Base-by-base conservation (phyloP, 2,329 filamentous ascomycete species). In the Elsinoe australis region DNA sequence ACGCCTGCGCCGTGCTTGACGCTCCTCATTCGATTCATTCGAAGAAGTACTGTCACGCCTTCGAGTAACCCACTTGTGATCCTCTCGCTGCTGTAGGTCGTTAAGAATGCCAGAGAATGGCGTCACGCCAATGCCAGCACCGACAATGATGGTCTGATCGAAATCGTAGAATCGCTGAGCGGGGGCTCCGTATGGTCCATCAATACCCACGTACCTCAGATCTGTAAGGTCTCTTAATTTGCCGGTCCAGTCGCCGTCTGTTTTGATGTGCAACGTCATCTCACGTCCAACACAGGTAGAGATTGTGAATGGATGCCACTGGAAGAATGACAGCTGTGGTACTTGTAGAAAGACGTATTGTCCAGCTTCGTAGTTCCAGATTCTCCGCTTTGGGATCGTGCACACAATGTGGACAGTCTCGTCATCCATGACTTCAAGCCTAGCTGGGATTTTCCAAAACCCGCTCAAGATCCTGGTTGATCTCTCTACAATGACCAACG, bases 291-390 rank as follows among this genome's bases (percentile, higher is more conserved):
- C 66, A 53, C 75, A 79, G 2, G 71, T 71, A 0, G 76, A 78
- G 0, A 79, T 71, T 0, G 76, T 79, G 53, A 79, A 79, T 0
- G 75, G 76, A 49, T 79, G 75, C 75, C 75, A 79, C 54, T 79
- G 74, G 50, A 74, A 79, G 42, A 67, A 61, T 29, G 73, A 76
- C 17, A 79, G 59, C 22, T 64, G 52, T 0, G 75, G 76, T 0
- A 79, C 71, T 53, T 78, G 75, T 0, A 79, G 62, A 36, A 79
- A 72, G 10, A 79, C 67, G 50, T 78, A 78, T 56, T 78, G 74
- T 0, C 75, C 75, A n/a, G 75, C 74, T 47, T 70, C 68, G 56
- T 77, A 78, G 31, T 65, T 66, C 73, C 72, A 77, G 2, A 73
- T 61, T 1, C 71, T 62, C 46, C 69, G 66, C 19, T 64, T 67